Percentiles rank a stretch among this genome's conserved stretches.
Conservation (phyloP, 2,329 filamentous ascomycete species). For the Dothiorella sarmentorum region DNA sequence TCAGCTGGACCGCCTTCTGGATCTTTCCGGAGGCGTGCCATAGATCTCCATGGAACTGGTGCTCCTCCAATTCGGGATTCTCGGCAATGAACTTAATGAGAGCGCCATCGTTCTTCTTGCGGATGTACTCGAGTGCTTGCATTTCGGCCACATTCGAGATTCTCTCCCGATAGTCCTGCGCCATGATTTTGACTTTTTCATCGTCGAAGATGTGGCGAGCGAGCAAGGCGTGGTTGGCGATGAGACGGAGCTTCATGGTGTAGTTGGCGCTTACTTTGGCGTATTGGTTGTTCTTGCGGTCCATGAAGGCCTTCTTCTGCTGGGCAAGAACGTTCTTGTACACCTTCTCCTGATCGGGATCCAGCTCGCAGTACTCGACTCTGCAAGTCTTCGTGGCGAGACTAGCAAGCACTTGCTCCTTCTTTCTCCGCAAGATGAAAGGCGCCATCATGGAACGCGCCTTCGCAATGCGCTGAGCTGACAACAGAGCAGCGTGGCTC, state of each 20-base stretch:
- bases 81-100: too few species aligned
- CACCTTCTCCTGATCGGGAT: slow-evolving; percentile 65
- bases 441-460: slow-evolving; percentile 91
- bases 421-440: slow-evolving; percentile 90
- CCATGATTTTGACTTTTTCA: slow-evolving; percentile 71
- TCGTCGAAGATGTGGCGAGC: slow-evolving; percentile 80
- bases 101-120: slow-evolving; percentile 54
- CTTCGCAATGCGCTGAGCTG: slow-evolving; percentile 78
- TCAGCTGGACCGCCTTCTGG: slow-evolving; percentile 70
- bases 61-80: slow-evolving; percentile 39
- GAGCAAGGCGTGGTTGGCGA: slow-evolving; percentile 85
- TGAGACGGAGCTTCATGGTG: slow-evolving; percentile 88
- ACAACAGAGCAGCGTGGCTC: slow-evolving; percentile 74
- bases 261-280: slow-evolving; percentile 52
- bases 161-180: too few species aligned
- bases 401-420: slow-evolving; percentile 74
- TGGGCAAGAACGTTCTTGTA: slow-evolving; percentile 68
- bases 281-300: slow-evolving; percentile 55
- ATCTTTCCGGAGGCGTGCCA: slow-evolving; percentile 83
- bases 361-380: slow-evolving; percentile 79
- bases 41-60: slow-evolving; percentile 56
- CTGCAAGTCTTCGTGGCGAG: slow-evolving; percentile 75
- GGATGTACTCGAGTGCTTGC: slow-evolving; percentile 54
- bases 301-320: slow-evolving; percentile 58
- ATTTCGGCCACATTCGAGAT: too few species aligned